Evolutionary conservation across 2,329 filamentous ascomycete species (phyloP), one percentile per base, ranked within the genome.

Genomic region (Helicocarpus griseus): DNA sequence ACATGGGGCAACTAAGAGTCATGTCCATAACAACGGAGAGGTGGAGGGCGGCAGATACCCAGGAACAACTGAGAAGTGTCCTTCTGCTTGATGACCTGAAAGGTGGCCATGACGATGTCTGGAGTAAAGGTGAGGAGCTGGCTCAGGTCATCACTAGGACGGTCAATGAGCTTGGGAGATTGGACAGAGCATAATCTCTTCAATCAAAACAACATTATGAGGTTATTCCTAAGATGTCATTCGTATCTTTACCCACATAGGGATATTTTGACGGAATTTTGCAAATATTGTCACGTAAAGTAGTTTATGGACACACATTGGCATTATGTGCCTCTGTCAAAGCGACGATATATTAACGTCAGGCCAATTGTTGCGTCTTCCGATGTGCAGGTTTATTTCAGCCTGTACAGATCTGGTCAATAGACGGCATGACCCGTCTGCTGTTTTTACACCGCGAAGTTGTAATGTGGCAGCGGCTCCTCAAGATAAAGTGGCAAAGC

Each of bases 21-120:
- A 73, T 80, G 77, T 60, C 75, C 73, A 56, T 76, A 65, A 65
- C 73, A 65, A 65, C 79, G 71, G 63, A 75, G 66, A 60, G 70
- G 63, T 71, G 75, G 75, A 65, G 77, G 70, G 63, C 75, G 58
- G 64, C 64, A 60, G 63, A 61, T 64, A 64, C 13, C 33, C 17
- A 66, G 65, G 67, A 67, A 68, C 61, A 63, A 69, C 70, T 61
- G 48, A 51, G 58, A 60, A 22, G 31, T 36, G 65, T 73, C 54
- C 63, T 73, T 14, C 45, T 60, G 62, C 65, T 75, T 2, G 33
- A 63, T 2, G 62, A 66, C 52, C 58, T 74, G 28, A 56, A 60
- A 26, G 70, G 69, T 9, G 53, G 57, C 19, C 72, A 74, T 61
- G 65, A 73, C 55, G 68, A 71, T 17, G 62, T 69, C 7, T 74